Evolutionary conservation across 352 stramenopile species (phyloP), one percentile per base, ranked within the genome.

Genomic region (Globisporangium carolinianum): DNA sequence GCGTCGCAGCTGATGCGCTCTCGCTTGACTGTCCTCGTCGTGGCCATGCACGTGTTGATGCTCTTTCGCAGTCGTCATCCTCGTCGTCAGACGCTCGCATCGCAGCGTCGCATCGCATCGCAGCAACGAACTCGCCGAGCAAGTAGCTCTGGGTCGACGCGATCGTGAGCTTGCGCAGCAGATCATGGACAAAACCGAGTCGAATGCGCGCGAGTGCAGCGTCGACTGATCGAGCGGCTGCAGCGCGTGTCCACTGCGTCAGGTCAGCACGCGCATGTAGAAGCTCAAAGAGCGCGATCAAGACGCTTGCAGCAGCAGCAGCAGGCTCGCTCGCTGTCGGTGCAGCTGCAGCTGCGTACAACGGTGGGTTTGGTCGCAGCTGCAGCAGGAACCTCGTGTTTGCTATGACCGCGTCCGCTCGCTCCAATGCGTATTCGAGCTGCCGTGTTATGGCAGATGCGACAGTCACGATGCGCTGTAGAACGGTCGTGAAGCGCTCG

Each of bases 121-220:
- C 32, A 10, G 3, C 3, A 6, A 66, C 37, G 53, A 83, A 63
- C 36, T 79, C 70, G 14, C 61, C 41, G 6, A 86, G 42, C 47
- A 86, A 59, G 46, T 62, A 74, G 42, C 63, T 68, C 56, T 80
- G 75, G 24, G 65, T 51, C 0, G 72, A 76, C 3, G 66, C 76
- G 41, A 72, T 77, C 1, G 72, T 83, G 4, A 86, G 53, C 37
- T 84, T 84, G 12, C 73, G 63, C 36, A 86, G 66, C 6, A 82
- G 58, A 39, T 86, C 76, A 51, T 86, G 76, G 7, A 79, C 45
- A 53, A 83, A 64, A 17, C 69, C 76, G 7, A 86, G 50, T 0
- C 72, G 73, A 5, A 67, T 68, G 39, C 64, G 61, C 35, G 61
- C 47, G 24, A 83, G 53, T 43, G 59, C 50, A 32, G 6, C 35